Evolutionary conservation across 176 grass and related monocot species (phyloP).

Genomic region (Typha latifolia): DNA sequence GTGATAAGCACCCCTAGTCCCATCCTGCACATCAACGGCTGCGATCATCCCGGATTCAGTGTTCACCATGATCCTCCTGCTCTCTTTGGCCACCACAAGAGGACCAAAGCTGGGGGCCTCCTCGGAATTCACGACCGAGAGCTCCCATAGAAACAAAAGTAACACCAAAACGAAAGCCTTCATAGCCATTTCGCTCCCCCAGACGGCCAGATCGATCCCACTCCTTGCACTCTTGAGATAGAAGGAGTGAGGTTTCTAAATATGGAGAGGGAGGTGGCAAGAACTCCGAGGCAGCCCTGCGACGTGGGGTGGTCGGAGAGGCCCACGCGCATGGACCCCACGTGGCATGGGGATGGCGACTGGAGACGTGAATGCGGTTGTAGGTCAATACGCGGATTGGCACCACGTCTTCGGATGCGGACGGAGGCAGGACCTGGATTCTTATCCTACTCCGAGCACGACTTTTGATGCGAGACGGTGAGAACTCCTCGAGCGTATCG

Average conservation of each 20-base stretch:
- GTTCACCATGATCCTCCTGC: slow-evolving; percentile 26
- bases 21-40: slow-evolving; percentile 57
- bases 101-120: background rate
- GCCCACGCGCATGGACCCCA: slow-evolving; percentile 46
- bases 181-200: background rate
- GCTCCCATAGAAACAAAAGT: background rate
- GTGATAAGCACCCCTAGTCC: slow-evolving; percentile 28
- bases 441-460: no score
- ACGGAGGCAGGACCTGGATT: background rate
- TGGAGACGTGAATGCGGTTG: no score
- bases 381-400: background rate
- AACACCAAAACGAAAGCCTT: background rate
- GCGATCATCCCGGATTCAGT: slow-evolving; percentile 54
- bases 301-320: background rate
- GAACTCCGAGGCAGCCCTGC: slow-evolving; percentile 20
- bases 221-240: background rate
- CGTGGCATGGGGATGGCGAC: slow-evolving; percentile 26
- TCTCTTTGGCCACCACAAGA: slow-evolving; percentile 58
- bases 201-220: no score
- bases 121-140: slow-evolving; percentile 1
- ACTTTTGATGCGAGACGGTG: no score
- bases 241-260: background rate
- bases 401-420: slow-evolving; percentile 23
- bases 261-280: slow-evolving; percentile 2
- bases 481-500: no score